Percentiles rank a stretch among this genome's conserved stretches.
phyloP scores from a whole-genome alignment of 2,329 filamentous ascomycete species.

The Penicillium brevicompactum region DNA sequence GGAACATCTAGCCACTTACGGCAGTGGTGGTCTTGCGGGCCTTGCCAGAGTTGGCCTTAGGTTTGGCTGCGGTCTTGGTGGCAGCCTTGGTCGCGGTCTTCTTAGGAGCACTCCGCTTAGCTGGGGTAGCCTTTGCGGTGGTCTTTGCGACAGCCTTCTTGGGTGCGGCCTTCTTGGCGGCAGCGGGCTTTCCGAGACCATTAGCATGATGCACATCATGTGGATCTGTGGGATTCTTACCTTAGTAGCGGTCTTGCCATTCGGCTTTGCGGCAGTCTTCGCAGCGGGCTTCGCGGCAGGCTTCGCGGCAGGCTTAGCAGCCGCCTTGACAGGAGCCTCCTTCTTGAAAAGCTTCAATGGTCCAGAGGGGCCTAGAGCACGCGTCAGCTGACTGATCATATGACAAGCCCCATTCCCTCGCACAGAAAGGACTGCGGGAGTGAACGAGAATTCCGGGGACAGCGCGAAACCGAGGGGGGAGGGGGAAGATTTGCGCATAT shows the following conservation, averaged over 20 bases:
- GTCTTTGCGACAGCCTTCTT: slow-evolving; percentile 53
- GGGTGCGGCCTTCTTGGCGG: slow-evolving; percentile 30
- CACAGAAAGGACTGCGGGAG: neutral
- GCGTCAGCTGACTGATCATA: slow-evolving; percentile 29
- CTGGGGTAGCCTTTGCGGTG: slow-evolving; percentile 37
- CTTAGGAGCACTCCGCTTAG: slow-evolving; percentile 49
- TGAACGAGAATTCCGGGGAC: neutral
- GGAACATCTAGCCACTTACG: slow-evolving; percentile 29
- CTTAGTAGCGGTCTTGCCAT: slow-evolving; percentile 13
- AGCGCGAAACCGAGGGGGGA: neutral
- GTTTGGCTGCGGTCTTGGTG: slow-evolving; percentile 52
- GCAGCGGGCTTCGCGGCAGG: slow-evolving; percentile 15
- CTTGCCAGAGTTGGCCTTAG: slow-evolving; percentile 57
- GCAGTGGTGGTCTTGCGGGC: slow-evolving; percentile 54
- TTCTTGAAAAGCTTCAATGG: slow-evolving; percentile 93
- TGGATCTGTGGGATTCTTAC: slow-evolving; percentile 4
- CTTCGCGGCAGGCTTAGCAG: slow-evolving; percentile 22
- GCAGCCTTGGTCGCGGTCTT: slow-evolving; percentile 52
- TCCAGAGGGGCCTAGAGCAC: slow-evolving; percentile 70
- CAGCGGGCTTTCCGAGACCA: slow-evolving; percentile 18
- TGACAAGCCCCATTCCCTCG: neutral
- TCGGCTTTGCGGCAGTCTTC: slow-evolving; percentile 19
- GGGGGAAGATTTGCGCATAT: neutral
- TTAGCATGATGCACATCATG: slow-evolving; percentile 8
- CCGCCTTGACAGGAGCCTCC: slow-evolving; percentile 46